phyloP scores from a whole-genome alignment of 2,329 filamentous ascomycete species.

The Dactylella cylindrospora region DNA sequence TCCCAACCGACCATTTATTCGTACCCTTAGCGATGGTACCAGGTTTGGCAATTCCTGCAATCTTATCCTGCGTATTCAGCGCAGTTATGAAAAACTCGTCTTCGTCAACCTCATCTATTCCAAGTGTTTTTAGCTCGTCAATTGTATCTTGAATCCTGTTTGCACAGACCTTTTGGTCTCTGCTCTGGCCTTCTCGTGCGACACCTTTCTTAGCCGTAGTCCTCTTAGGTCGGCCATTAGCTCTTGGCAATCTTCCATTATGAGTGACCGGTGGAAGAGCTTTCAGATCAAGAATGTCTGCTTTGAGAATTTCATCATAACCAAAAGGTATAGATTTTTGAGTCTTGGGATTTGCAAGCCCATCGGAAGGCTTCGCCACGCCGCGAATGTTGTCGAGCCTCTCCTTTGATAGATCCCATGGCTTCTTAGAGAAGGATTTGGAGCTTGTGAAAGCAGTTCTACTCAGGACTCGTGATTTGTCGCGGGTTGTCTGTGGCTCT shows the following conservation, averaged over 20 bases:
- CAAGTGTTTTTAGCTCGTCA: not conserved
- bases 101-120: not conserved
- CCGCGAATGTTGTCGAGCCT: not conserved
- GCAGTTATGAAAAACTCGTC: constrained; percentile 9
- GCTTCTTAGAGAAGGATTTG: not conserved
- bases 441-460: not conserved
- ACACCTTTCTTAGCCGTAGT: not conserved
- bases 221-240: not conserved
- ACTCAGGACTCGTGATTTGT: no score
- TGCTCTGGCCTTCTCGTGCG: not conserved
- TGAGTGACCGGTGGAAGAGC: not conserved
- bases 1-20: no score
- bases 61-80: not conserved
- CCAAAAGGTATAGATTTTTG: no score
- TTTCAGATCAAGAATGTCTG: not conserved
- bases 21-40: no score
- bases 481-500: no score
- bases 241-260: not conserved
- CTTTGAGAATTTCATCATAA: constrained; percentile 11
- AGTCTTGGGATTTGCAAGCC: no score
- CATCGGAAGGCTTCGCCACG: no score
- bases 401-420: constrained; percentile 1
- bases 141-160: not conserved
- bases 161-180: not conserved
- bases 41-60: not conserved